Evolutionary conservation across 2,329 filamentous ascomycete genomes (phyloP), one percentile per base, ranked within the genome.

Genomic region (Huntiella abstrusa): DNA sequence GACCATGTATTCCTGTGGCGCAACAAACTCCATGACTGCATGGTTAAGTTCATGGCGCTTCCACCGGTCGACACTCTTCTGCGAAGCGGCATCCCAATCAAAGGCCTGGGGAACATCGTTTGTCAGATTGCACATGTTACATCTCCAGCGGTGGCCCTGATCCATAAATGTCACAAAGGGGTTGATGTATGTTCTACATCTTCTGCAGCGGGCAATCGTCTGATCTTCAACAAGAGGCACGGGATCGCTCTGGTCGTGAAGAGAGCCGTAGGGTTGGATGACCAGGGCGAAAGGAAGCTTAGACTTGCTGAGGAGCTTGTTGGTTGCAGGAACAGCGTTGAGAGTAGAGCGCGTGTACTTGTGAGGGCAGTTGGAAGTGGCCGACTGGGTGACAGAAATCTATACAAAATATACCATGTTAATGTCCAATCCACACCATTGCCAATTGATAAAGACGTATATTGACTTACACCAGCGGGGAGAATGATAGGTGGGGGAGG

Each of bases 41-140:
- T 95, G 81, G 65, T 98, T 98, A 51, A 98, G 70, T 60, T 98
- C 91, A 35, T 85, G 74, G 55, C 91, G 73, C 60, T 92, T 80
- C 82, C 91, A 93, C 58, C 91, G 71, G 60, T 98, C 88, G 43
- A 92, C 80, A 45, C 77, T 82, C 67, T 93, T 87, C 63, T 96
- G 88, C 46, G 86, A 71, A 39, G 84, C 80, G 33, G 85, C 80
- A 63, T 98, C 91, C 91, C 91, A 98, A 60, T 98, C 91, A 54
- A 98, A 98, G 34, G 87, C 87, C 63, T 98, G 91, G n/a, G 91
- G 91, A 35, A 96, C 88, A 56, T 98, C 91, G 60, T 98, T 98
- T 55, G 87, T 95, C 53, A 98, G 70, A 62, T 94, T 96, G 64
- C 91, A 98, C 87, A 98, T 95, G 65, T 98, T 98, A 68, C 91